Evolutionary conservation across 108 stramenopile species (phyloP).

Genomic region (Epithemia pelagica): DNA sequence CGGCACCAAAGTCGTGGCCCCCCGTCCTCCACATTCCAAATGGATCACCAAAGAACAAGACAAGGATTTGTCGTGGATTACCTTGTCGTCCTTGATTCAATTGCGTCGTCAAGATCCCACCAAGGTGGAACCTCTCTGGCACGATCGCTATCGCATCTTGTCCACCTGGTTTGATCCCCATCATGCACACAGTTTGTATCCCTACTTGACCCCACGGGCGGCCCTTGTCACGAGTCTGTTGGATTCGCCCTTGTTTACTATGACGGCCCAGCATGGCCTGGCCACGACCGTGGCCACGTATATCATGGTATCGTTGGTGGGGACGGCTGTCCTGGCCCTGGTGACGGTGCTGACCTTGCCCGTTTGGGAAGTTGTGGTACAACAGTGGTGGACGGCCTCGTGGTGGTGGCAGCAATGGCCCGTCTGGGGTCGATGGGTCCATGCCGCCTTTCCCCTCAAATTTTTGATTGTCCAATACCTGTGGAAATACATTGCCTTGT

Average conservation of each 20-base stretch:
- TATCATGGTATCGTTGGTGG: slow-evolving; percentile 12
- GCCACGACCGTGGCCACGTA: slow-evolving; percentile 27
- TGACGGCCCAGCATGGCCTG: background rate
- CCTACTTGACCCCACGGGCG: slow-evolving; percentile 57
- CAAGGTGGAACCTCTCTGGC: slow-evolving; percentile 90
- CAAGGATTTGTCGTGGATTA: slow-evolving; percentile 45
- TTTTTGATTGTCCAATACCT: slow-evolving; percentile 67
- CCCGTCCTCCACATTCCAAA: too few relatives aligned
- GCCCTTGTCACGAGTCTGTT: slow-evolving; percentile 49
- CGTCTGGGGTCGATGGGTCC: slow-evolving; percentile 58
- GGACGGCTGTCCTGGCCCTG: slow-evolving; percentile 8
- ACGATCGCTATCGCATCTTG: slow-evolving; percentile 64
- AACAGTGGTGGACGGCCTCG: slow-evolving; percentile 45
- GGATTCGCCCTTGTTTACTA: slow-evolving; percentile 34
- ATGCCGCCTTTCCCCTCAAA: slow-evolving; percentile 80
- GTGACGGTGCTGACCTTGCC: slow-evolving; percentile 35
- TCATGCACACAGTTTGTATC: slow-evolving; percentile 41
- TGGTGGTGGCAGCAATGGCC: slow-evolving; percentile 63
- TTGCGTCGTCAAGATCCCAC: slow-evolving; percentile 75
- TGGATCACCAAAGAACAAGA: too few relatives aligned
- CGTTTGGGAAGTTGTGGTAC: slow-evolving; percentile 43
- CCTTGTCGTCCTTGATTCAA: slow-evolving; percentile 63
- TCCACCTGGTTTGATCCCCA: slow-evolving; percentile 59
- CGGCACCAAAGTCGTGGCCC: slow-evolving; percentile 73
- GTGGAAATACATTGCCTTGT: slow-evolving; percentile 40